Evolutionary conservation across 2,329 filamentous ascomycete species (phyloP).

Genomic region (Aureobasidium melanogenum): DNA sequence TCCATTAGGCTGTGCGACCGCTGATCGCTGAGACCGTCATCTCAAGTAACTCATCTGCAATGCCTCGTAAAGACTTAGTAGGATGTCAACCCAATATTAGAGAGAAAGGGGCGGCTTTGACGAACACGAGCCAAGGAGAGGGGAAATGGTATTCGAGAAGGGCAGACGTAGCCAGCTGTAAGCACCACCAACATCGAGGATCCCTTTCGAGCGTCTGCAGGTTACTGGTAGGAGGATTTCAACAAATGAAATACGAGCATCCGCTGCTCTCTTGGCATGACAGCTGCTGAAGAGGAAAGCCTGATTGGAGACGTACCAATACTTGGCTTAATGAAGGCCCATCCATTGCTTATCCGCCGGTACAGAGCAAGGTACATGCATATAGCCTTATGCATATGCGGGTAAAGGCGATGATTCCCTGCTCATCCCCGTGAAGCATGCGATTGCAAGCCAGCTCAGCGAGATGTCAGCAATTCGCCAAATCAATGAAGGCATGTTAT

Average conservation of each 20-base stretch:
- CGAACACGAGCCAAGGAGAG: conserved; percentile 5
- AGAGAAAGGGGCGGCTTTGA: background rate
- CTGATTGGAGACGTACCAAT: background rate
- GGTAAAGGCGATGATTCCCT: background rate
- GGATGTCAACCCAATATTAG: background rate
- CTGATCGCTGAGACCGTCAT: background rate
- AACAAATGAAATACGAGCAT: background rate
- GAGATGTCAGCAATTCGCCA: background rate
- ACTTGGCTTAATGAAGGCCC: background rate
- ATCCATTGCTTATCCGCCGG: background rate
- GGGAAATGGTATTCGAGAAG: background rate
- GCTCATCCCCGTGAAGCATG: background rate
- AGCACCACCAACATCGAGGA: background rate
- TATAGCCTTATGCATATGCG: conserved; percentile 5
- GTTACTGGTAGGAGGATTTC: background rate
- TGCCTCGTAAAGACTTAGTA: background rate
- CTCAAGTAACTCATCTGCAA: background rate
- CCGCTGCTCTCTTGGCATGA: background rate
- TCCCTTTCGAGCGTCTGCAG: background rate
- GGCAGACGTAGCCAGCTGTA: background rate
- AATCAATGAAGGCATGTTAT: background rate
- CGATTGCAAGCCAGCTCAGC: background rate
- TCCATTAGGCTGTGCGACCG: background rate
- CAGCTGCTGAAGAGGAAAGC: background rate
- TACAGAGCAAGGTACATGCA: conserved; percentile 1